Evolutionary conservation across 192 early-diverging fungal species (phyloP).

Genomic region (Geranomyces variabilis): DNA sequence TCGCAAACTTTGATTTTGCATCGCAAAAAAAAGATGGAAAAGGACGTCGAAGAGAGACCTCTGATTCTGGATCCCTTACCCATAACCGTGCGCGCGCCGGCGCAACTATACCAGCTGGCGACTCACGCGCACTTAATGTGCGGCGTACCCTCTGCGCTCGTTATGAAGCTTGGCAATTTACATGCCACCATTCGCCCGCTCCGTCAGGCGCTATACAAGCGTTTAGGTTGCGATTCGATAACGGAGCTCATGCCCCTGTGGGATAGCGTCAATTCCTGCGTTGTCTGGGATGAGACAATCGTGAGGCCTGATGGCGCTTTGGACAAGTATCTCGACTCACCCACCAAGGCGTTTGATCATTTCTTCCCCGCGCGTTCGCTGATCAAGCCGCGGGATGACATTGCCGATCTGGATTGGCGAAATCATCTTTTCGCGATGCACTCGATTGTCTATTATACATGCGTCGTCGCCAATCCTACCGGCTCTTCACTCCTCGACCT

Average conservation of each 20-base stretch:
- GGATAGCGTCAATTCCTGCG: background rate
- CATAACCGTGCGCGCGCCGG: background rate
- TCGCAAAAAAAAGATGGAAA: background rate
- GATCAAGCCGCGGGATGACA: background rate
- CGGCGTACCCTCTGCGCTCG: constrained; percentile 6
- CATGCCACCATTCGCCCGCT: constrained; percentile 13
- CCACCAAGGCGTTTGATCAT: background rate
- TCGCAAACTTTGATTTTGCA: background rate
- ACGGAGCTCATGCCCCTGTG: constrained; percentile 17
- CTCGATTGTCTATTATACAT: constrained; percentile 2
- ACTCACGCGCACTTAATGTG: no score
- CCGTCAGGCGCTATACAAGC: constrained; percentile 30
- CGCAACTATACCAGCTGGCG: background rate
- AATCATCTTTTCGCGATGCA: constrained; percentile 13
- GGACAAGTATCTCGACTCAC: background rate
- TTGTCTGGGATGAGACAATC: background rate
- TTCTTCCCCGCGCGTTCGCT: background rate
- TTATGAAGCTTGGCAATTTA: background rate
- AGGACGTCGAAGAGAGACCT: no score
- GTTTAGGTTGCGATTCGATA: constrained; percentile 1
- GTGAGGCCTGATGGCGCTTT: background rate
- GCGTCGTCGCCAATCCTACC: constrained; percentile 1
- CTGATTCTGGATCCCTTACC: background rate
- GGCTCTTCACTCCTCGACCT: background rate
- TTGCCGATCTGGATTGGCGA: background rate